Conservation (phyloP, 306 rosid species). For the Crotalaria pallida region DNA sequence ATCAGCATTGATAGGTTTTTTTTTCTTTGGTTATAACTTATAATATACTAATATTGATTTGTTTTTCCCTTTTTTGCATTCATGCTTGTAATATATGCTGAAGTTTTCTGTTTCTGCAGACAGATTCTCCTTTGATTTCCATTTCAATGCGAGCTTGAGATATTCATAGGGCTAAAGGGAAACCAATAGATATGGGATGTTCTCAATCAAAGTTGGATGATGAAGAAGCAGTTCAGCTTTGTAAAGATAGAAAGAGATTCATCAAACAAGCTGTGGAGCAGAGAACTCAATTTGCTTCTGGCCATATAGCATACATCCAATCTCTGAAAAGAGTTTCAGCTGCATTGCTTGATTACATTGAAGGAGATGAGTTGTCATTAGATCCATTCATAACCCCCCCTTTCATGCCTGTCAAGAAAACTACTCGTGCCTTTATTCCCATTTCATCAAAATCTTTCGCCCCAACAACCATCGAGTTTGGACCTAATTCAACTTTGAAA, state of each 20-base stretch:
- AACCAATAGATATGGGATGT: slow-evolving; percentile 75
- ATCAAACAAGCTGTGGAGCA: slow-evolving; percentile 85
- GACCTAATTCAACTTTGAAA: slow-evolving; percentile 43
- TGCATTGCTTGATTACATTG: slow-evolving; percentile 73
- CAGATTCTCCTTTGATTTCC: slow-evolving; percentile 37
- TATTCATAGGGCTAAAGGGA: slow-evolving; percentile 39
- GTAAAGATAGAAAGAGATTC: slow-evolving; percentile 79
- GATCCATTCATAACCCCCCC: slow-evolving; percentile 68
- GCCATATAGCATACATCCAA: slow-evolving; percentile 68
- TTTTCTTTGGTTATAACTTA: not conserved
- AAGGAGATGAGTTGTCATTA: slow-evolving; percentile 50
- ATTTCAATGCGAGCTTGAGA: slow-evolving; percentile 53
- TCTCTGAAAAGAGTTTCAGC: slow-evolving; percentile 72
- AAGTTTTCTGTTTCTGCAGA: slow-evolving; percentile 20
- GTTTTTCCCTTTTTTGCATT: not conserved
- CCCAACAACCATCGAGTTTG: slow-evolving; percentile 37
- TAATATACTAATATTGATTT: not conserved
- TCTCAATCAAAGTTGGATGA: slow-evolving; percentile 80
- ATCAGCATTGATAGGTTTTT: not conserved
- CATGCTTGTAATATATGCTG: not conserved
- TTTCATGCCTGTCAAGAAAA: slow-evolving; percentile 54
- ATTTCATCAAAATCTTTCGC: slow-evolving; percentile 52
- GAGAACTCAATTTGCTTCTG: slow-evolving; percentile 60
- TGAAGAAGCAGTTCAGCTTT: slow-evolving; percentile 83
- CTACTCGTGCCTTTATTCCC: slow-evolving; percentile 51